Percentiles rank a stretch among this genome's conserved stretches.
Conservation (phyloP, 2,329 filamentous ascomycete species). For the Fusarium sororula region DNA sequence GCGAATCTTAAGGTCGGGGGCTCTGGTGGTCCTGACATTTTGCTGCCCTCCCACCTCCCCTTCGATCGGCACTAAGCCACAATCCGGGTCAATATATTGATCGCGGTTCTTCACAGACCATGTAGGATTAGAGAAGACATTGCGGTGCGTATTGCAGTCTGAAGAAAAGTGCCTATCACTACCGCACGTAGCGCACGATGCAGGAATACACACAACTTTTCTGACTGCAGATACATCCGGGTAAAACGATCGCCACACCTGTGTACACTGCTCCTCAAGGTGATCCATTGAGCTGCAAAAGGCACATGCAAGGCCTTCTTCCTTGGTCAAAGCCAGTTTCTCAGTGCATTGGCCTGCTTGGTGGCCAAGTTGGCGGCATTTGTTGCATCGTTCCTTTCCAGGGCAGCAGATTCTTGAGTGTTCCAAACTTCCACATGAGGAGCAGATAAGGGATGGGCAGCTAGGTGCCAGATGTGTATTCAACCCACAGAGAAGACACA, state of each 20-base stretch:
- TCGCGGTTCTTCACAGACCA: conserved; percentile 62
- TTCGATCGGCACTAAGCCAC: conserved; percentile 51
- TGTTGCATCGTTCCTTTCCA: conserved; percentile 59
- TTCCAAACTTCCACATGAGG: conserved; percentile 54
- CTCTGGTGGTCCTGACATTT: conserved; percentile 33
- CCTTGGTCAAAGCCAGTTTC: conserved; percentile 61
- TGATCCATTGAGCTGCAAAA: conserved; percentile 67
- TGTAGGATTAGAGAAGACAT: conserved; percentile 50
- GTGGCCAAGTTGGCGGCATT: conserved; percentile 73
- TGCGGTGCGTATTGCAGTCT: conserved; percentile 56
- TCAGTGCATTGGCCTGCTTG: conserved; percentile 60
- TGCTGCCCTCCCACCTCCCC: conserved; percentile 39
- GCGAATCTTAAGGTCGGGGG: conserved; percentile 46
- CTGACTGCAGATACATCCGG: conserved; percentile 51
- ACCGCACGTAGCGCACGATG: conserved; percentile 67
- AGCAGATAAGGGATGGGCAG: conserved; percentile 60
- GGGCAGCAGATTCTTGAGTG: conserved; percentile 64
- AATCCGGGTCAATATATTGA: conserved; percentile 59
- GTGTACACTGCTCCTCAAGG: conserved; percentile 66
- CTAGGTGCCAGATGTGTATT: conserved; percentile 55
- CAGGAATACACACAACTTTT: conserved; percentile 60
- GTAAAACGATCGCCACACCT: conserved; percentile 67
- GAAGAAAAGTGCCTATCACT: conserved; percentile 63
- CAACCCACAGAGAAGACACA: conserved; percentile 63
- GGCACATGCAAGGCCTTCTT: conserved; percentile 67